A percentile compares a stretch with the other conserved stretches of the same genome.
phyloP scores from a whole-genome alignment of 129 eudicot genomes.

The Lonicera japonica region DNA sequence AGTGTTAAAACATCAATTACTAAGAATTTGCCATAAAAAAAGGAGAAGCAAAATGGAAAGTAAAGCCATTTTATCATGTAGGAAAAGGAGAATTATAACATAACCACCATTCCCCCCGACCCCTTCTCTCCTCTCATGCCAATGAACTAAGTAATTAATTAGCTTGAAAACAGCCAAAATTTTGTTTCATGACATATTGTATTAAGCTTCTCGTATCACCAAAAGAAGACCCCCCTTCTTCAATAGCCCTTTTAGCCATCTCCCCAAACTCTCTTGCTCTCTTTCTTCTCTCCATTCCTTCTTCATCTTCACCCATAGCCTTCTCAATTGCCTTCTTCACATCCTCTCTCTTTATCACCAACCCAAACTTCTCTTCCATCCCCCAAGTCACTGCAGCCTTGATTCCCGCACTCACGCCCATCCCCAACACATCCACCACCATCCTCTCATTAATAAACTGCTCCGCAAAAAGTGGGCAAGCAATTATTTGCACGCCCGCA shows the following conservation, averaged over 20 bases:
- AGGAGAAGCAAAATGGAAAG: not conserved
- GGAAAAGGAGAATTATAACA: no score
- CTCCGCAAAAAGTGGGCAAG: conserved; percentile 42
- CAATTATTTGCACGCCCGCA: conserved; percentile 32
- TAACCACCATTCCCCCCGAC: no score
- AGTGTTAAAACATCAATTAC: no score
- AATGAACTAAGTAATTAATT: no score
- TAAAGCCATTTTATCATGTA: not conserved
- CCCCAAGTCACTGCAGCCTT: conserved; percentile 35
- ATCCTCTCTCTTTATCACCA: conserved; percentile 20
- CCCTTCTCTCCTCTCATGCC: not conserved
- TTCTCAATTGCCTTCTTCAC: conserved; percentile 21
- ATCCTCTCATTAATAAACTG: conserved; percentile 40
- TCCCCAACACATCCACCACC: conserved; percentile 21
- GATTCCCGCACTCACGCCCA: conserved; percentile 37
- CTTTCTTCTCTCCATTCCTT: conserved; percentile 12
- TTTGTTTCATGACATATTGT: conserved; percentile 3
- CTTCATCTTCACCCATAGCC: conserved; percentile 15
- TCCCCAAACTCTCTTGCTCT: conserved; percentile 20
- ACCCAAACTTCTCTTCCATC: conserved; percentile 30
- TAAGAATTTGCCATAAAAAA: no score
- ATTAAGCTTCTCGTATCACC: conserved; percentile 8
- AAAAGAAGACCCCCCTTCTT: conserved; percentile 28
- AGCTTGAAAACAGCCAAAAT: not conserved
- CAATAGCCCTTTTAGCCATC: conserved; percentile 24